Conservation (phyloP, 2,329 filamentous ascomycete species). For the Phialocephala sp. region DNA sequence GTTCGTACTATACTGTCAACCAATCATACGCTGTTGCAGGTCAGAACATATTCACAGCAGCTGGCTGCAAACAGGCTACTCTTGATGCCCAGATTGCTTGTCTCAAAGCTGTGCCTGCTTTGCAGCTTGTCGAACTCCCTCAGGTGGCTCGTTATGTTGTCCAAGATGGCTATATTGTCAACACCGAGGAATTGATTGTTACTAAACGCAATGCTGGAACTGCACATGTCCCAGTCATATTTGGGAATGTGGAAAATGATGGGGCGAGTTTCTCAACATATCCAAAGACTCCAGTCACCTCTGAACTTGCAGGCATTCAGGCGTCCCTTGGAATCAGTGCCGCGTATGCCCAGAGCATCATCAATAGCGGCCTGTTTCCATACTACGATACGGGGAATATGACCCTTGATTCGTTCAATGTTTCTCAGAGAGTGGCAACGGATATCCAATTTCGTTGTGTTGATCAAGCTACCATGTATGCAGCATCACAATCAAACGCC, state of each 20-base stretch:
- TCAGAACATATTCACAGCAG: conserved; percentile 52
- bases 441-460: conserved; percentile 61
- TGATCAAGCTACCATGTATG: conserved; percentile 60
- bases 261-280: conserved; percentile 57
- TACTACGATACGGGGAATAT: conserved; percentile 54
- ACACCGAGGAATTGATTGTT: conserved; percentile 53
- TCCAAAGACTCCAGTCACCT: conserved; percentile 50
- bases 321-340: conserved; percentile 52
- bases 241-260: conserved; percentile 55
- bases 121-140: conserved; percentile 45
- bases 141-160: conserved; percentile 57
- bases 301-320: conserved; percentile 50
- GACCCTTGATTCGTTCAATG: conserved; percentile 60
- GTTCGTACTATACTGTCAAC: conserved; percentile 56
- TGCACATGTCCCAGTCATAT: conserved; percentile 57
- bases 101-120: conserved; percentile 49
- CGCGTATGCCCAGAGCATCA: conserved; percentile 48
- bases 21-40: conserved; percentile 55
- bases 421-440: conserved; percentile 56
- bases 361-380: conserved; percentile 55
- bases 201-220: conserved; percentile 49
- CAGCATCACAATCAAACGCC: conserved; percentile 46
- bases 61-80: conserved; percentile 52
- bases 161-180: conserved; percentile 58
- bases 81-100: conserved; percentile 53